Conservation (phyloP, 2,329 filamentous ascomycete species). For the Aspergillus unguis region DNA sequence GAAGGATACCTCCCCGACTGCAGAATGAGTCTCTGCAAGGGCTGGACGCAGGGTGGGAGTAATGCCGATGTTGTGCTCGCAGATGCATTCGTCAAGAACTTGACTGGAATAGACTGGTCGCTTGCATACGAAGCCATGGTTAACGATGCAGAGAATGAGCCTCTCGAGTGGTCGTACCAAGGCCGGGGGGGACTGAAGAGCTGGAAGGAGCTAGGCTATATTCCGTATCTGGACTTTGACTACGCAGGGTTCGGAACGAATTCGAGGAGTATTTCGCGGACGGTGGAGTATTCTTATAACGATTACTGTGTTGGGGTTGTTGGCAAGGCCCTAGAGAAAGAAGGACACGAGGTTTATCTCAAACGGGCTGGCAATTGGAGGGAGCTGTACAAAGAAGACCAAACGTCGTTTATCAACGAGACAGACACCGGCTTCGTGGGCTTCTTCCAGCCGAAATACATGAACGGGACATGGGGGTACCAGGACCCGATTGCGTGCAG, state of each 20-base stretch:
- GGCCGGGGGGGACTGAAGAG: conserved; percentile 67
- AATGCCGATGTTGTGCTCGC: conserved; percentile 69
- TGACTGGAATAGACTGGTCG: conserved; percentile 63
- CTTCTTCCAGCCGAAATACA: conserved; percentile 67
- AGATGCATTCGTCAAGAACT: conserved; percentile 65
- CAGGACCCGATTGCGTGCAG: conserved; percentile 42
- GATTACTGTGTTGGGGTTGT: conserved; percentile 66
- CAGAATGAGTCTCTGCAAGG: conserved; percentile 67
- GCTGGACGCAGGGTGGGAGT: conserved; percentile 67
- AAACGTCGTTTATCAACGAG: conserved; percentile 56
- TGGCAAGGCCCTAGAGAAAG: conserved; percentile 53
- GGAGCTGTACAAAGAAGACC: conserved; percentile 63
- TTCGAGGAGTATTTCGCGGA: conserved; percentile 67
- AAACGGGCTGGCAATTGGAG: conserved; percentile 62
- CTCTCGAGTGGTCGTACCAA: conserved; percentile 65
- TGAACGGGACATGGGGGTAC: conserved; percentile 66
- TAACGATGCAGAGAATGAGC: conserved; percentile 67
- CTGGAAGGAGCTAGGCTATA: conserved; percentile 68
- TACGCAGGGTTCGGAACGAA: conserved; percentile 61
- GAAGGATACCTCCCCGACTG: conserved; percentile 71
- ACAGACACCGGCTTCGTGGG: conserved; percentile 64
- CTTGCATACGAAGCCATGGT: conserved; percentile 65
- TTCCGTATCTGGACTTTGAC: conserved; percentile 49
- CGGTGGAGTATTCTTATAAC: conserved; percentile 72
- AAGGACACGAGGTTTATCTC: conserved; percentile 58